Base-by-base conservation (phyloP, 2,329 filamentous ascomycete species). In the Talaromyces verruculosus region DNA sequence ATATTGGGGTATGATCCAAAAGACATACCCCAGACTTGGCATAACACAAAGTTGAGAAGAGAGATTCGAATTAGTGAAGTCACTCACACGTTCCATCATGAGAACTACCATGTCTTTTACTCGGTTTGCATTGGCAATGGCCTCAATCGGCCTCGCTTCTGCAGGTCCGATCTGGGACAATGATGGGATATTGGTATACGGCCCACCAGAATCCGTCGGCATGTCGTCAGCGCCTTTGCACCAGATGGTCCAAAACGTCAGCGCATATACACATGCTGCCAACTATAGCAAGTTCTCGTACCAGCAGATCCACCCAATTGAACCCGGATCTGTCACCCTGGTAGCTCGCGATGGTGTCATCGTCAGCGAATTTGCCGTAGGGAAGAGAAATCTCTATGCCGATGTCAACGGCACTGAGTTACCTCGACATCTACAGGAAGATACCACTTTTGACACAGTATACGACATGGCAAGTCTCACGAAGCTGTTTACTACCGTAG, bases 401-500 rank as follows among this genome's bases (percentile, higher is more conserved):
- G 69, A 74, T 55, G 72, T 70, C 47, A 74, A 74, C 59, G 75
- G 77, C 41, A 74, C 72, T 2, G 49, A 68, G 10, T 70, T 79
- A 6, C 70, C 72, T 4, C 5, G 13, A 1, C 0, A 53, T 5
- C 61, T 72, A 37, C 73, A 75, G 64, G 72, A 75, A 62, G 69
- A 71, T 15, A 68, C 76, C 8, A 72, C 70, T 0, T 37, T 73
- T 3, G 74, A 78, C 61, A 78, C 76, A 2, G 73, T 79, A n/a
- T 79, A 79, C 67, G 77, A 79, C 67, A 72, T 78, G 73, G 77
- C 77, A 43, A 79, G 77, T 65, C 66, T 79, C 35, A 76, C 77
- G 6, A 79, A 79, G 69, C 65, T 79, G 30, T 78, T 77, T 61
- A 78, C 77, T n/a, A 71, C 75, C 0, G 70, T 78, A 3, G 75